Conservation (phyloP, 2,329 filamentous ascomycete genomes). For the Pseudogymnoascus sp. region DNA sequence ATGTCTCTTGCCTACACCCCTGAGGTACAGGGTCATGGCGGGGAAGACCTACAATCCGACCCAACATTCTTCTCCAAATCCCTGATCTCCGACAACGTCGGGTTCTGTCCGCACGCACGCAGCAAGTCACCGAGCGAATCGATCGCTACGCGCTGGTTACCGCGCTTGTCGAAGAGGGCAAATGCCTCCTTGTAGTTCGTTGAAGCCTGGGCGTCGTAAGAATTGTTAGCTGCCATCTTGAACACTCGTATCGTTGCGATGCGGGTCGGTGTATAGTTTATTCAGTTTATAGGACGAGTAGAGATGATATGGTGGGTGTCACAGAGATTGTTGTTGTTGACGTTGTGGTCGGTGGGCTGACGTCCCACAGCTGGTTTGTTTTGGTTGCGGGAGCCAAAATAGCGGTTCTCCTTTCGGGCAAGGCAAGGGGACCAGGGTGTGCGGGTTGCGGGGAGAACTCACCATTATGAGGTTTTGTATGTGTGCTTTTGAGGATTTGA, state of each 20-base stretch:
- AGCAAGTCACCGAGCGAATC: slow-evolving; percentile 88
- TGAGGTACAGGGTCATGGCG: neutral
- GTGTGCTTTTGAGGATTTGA: neutral
- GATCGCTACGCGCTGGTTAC: slow-evolving; percentile 81
- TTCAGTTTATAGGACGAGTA: neutral
- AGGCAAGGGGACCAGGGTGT: slow-evolving; percentile 1
- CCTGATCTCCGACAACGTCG: slow-evolving; percentile 83
- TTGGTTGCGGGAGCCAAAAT: slow-evolving; percentile 3
- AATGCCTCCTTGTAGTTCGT: slow-evolving; percentile 99
- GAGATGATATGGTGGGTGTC: neutral
- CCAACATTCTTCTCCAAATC: slow-evolving; percentile 88
- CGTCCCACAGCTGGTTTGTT: neutral
- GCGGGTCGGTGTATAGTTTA: neutral
- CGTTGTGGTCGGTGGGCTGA: neutral
- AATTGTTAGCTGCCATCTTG: slow-evolving; percentile 20
- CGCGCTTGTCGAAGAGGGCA: slow-evolving; percentile 98
- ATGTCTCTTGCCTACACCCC: neutral
- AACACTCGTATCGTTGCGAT: neutral
- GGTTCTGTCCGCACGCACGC: slow-evolving; percentile 95
- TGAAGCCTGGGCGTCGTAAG: slow-evolving; percentile 48
- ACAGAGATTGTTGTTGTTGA: neutral
- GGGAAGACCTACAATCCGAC: slow-evolving; percentile 68
- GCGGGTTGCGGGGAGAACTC: neutral
- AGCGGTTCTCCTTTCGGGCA: neutral
- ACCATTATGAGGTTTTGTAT: neutral